Conservation (phyloP, 306 rosid genomes). For the Fagus sylvatica region DNA sequence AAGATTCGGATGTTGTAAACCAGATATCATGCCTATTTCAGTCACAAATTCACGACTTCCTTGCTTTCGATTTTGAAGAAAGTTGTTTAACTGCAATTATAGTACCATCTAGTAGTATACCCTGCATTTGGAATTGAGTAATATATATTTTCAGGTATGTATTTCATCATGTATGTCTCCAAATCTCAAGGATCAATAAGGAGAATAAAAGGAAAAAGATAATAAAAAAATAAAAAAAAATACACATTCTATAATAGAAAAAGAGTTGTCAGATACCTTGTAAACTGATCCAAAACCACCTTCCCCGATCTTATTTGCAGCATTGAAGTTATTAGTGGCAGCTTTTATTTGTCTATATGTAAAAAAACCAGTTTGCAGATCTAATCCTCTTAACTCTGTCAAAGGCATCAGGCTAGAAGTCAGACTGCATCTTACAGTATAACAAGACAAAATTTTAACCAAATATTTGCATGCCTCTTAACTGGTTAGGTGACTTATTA, state of each 20-base stretch:
- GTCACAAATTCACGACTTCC: constrained; percentile 29
- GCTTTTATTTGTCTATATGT: constrained; percentile 25
- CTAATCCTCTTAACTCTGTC: constrained; percentile 17
- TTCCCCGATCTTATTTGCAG: constrained; percentile 60
- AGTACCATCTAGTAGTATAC: constrained; percentile 19
- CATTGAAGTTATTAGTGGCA: constrained; percentile 58
- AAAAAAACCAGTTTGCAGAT: constrained; percentile 24
- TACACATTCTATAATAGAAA: not conserved
- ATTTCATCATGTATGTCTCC: not conserved
- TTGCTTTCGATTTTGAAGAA: constrained; percentile 28
- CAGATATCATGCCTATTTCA: constrained; percentile 28
- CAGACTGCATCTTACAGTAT: not conserved
- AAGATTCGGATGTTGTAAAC: constrained; percentile 31
- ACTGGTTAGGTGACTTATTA: not conserved
- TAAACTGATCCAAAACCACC: constrained; percentile 83
- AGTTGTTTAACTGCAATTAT: constrained; percentile 27
- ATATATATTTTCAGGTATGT: not conserved
- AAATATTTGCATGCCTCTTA: not conserved
- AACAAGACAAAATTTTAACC: not conserved
- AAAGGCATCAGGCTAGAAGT: not conserved
- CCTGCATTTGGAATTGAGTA: constrained; percentile 24
- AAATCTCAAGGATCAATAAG: not conserved
- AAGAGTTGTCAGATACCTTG: constrained; percentile 44
- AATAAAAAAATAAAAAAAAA: not conserved
- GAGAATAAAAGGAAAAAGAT: not conserved